A percentile compares a stretch with the other conserved stretches of the same genome.
Evolutionary conservation across 441 rosid species (phyloP).

Genomic region (Populus hybrid): DNA sequence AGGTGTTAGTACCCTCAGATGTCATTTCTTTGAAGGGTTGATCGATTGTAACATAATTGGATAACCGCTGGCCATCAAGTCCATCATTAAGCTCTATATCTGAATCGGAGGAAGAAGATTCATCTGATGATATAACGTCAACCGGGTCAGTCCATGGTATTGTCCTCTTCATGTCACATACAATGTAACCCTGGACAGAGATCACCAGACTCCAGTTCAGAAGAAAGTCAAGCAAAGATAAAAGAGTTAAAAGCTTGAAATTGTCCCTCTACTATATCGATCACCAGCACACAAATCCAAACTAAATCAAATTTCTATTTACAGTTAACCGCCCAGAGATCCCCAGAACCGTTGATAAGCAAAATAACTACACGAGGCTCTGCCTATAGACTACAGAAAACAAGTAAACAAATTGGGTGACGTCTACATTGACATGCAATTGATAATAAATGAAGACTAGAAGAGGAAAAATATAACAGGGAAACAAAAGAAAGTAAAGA

Average conservation of each 20-base stretch:
- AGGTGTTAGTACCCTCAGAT: not conserved
- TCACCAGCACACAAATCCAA: not conserved
- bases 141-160: constrained; percentile 50
- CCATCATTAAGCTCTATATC: constrained; percentile 34
- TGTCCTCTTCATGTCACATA: constrained; percentile 38
- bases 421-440: not conserved
- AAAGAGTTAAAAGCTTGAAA: not conserved
- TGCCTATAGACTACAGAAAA: not conserved
- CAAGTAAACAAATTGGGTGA: not conserved
- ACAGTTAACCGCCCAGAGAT: not conserved
- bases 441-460: too few relatives aligned
- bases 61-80: constrained; percentile 12
- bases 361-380: not conserved
- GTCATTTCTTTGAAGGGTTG: not conserved
- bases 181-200: constrained; percentile 5
- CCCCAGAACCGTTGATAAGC: not conserved
- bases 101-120: constrained; percentile 40
- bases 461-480: too few relatives aligned
- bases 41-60: constrained; percentile 14
- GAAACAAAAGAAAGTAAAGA: too few relatives aligned
- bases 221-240: not conserved
- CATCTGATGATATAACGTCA: constrained; percentile 58
- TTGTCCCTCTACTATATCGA: not conserved
- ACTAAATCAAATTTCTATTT: not conserved
- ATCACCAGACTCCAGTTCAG: not conserved